A percentile compares a stretch with the other conserved stretches of the same genome.
Evolutionary conservation across 2,329 filamentous ascomycete species (phyloP).

Genomic region (Fusarium sp.): DNA sequence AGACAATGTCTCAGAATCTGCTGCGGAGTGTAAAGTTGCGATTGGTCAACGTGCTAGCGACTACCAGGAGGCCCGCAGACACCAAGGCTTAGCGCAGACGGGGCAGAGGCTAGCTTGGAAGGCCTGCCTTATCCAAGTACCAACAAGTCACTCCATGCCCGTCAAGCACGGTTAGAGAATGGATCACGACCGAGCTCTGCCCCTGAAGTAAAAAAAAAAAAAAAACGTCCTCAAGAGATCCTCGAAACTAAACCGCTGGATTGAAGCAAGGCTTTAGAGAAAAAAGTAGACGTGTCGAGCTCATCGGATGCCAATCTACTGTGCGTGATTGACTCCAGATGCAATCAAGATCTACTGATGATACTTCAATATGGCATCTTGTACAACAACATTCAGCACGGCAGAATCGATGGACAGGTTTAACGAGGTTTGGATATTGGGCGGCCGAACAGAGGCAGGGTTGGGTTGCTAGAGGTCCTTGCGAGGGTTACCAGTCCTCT

Average conservation of each 20-base stretch:
- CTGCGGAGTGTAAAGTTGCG: background rate
- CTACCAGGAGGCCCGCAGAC: slow-evolving; percentile 6
- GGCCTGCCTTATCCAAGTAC: background rate
- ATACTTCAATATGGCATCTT: slow-evolving; percentile 2
- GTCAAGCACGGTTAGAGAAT: slow-evolving; percentile 4
- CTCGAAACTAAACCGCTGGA: background rate
- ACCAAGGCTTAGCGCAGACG: slow-evolving; percentile 28
- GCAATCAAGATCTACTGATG: background rate
- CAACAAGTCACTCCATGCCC: slow-evolving; percentile 10
- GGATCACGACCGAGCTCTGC: slow-evolving; percentile 14
- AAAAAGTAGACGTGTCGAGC: background rate
- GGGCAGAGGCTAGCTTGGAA: slow-evolving; percentile 15
- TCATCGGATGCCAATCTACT: background rate
- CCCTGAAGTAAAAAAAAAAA: background rate
- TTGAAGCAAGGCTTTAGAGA: background rate
- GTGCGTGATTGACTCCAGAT: background rate
- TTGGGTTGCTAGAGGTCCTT: slow-evolving; percentile 28
- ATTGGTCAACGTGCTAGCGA: slow-evolving; percentile 28
- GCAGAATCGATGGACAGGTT: background rate
- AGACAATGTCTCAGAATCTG: slow-evolving; percentile 33
- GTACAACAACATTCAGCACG: background rate
- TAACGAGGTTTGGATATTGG: slow-evolving; percentile 2
- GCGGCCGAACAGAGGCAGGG: slow-evolving; percentile 25
- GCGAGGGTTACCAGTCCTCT: slow-evolving; percentile 37
- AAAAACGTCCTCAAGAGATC: background rate